phyloP scores from a whole-genome alignment of 805 yeast genomes.

The Yamadazyma ubonensis region DNA sequence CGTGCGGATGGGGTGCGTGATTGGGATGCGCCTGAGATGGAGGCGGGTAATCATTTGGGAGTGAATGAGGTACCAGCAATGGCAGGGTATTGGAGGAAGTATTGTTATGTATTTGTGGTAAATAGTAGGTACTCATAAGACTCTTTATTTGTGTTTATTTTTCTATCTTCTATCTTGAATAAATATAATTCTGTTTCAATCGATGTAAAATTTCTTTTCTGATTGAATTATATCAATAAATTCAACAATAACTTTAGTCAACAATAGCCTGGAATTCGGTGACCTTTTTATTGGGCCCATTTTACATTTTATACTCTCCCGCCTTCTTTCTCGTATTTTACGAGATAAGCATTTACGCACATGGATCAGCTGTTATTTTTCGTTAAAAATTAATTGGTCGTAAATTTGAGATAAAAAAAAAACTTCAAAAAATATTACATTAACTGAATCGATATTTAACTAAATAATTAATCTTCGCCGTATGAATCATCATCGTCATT shows the following conservation, averaged over 20 bases:
- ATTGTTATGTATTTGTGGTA: neutral
- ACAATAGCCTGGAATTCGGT: no score
- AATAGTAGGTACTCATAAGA: neutral
- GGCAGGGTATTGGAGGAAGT: slow-evolving; percentile 6
- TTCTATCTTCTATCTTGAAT: no score
- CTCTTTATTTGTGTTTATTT: no score
- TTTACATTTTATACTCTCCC: neutral
- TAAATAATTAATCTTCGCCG: slow-evolving; percentile 2
- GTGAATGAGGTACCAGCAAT: slow-evolving; percentile 15
- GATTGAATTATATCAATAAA: no score
- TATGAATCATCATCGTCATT: slow-evolving; percentile 7
- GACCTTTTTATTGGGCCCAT: no score
- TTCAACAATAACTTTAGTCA: no score
- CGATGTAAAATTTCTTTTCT: no score
- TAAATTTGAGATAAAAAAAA: no score
- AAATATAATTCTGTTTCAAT: no score
- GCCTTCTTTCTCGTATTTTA: slow-evolving; percentile 8
- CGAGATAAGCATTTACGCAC: slow-evolving; percentile 7
- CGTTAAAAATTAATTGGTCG: neutral
- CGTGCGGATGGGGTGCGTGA: slow-evolving; percentile 1
- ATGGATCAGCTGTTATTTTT: neutral
- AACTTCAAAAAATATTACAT: no score
- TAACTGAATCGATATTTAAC: no score
- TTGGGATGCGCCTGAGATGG: slow-evolving; percentile 1
- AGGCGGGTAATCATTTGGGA: neutral